Base-by-base conservation (phyloP, 805 yeast genomes). In the Candida chauliodis region DNA sequence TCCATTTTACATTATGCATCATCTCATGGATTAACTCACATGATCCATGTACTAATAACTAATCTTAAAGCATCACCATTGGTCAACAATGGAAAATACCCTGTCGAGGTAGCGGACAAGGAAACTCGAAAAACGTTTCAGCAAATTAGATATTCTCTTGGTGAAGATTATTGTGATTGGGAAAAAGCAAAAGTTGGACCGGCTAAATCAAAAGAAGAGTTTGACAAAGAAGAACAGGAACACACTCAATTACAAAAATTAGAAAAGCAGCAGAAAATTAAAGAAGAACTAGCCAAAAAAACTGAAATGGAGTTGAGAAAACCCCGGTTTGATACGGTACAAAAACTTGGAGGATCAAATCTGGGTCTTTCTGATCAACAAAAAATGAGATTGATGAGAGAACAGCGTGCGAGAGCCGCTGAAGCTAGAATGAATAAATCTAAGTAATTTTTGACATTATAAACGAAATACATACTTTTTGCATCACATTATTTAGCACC, bases 331-430 rank as follows among this genome's bases (percentile, higher is more conserved):
- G 31, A 21, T 31, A 40, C 56, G 8, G 45, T 59, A 1, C 23
- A 31, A 14, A 31, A 22, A 31, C 14, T 31, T 5, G 43, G 63
- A 17, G 79, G 78, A 1, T 78, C 78, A 32, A 50, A 81, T 38
- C 71, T 75, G 30, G 81, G 89, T 0, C 66, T 91, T 38, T 73
- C 79, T 6, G 88, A 81, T 1, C 87, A 79, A 18, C 96, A 90
- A 47, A 74, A 78, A 51, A 71, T 73, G 73, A 75, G 81, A 51
- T 63, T 93, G 15, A 89, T 90, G 84, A 76, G 99, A 43, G 99
- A 93, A 52, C 90, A 90, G 53, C 71, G 98, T 38, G 97, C 97
- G 1, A 74, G 98, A 39, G 99, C 99, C 0, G 97, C 95, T 0
- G 98, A 93, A 57, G 95, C 91, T 0, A 71, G 99, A 49, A 50